Evolutionary conservation across 2,329 filamentous ascomycete genomes (phyloP).

Genomic region (Rhynchosporium graminicola): DNA sequence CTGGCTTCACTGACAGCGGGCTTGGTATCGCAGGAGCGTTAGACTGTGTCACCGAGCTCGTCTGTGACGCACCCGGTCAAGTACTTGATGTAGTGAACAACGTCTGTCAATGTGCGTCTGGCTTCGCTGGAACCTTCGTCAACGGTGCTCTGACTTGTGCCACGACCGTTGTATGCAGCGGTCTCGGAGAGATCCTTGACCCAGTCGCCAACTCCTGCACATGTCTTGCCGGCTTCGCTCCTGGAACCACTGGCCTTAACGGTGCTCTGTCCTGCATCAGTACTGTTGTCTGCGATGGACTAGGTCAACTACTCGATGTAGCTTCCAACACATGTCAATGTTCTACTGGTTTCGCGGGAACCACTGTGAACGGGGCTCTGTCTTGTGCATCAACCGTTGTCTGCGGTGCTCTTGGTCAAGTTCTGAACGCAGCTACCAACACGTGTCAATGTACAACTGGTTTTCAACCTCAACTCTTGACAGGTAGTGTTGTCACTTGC

Average conservation of each 20-base stretch:
- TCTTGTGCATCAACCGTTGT: background rate
- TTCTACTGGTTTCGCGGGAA: background rate
- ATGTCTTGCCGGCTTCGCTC: background rate
- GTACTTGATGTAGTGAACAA: background rate
- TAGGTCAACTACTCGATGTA: background rate
- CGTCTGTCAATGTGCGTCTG: background rate
- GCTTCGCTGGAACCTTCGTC: background rate
- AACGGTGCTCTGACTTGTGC: background rate
- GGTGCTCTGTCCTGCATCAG: background rate
- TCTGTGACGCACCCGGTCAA: background rate
- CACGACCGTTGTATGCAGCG: background rate
- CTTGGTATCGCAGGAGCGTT: too few relatives aligned
- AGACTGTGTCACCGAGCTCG: background rate
- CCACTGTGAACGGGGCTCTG: background rate
- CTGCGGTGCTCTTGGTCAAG: background rate
- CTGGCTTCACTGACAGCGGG: too few relatives aligned
- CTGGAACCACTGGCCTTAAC: background rate
- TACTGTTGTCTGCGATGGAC: background rate
- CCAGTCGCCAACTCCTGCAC: background rate
- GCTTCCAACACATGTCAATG: background rate
- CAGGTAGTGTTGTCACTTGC: background rate
- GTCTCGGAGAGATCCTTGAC: background rate
- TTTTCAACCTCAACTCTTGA: background rate
- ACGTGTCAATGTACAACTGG: background rate
- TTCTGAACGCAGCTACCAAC: background rate